Base-by-base conservation (phyloP, 495 filamentous ascomycete genomes). In the Mycothermus thermophilus region DNA sequence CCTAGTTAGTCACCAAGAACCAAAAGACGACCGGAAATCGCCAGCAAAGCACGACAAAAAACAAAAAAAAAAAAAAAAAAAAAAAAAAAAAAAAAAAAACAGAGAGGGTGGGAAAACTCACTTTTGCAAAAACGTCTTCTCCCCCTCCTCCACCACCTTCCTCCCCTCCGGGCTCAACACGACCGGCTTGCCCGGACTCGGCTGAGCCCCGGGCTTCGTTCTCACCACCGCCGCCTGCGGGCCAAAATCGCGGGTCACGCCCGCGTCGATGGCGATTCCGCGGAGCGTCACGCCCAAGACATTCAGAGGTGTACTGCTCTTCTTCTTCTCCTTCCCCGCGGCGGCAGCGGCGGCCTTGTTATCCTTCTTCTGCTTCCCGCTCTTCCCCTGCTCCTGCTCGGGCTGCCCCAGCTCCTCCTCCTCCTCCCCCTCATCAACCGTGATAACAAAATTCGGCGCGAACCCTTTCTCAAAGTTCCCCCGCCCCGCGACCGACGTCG, bases 61-160 rank as follows among this genome's bases (percentile, higher is more conserved):
- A n/a, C n/a, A n/a, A n/a, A n/a, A n/a, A n/a, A n/a, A n/a, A n/a
- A n/a, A n/a, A n/a, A n/a, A n/a, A n/a, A n/a, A n/a, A n/a, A n/a
- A n/a, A n/a, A n/a, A n/a, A n/a, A n/a, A n/a, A n/a, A n/a, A n/a
- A n/a, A n/a, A n/a, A n/a, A n/a, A n/a, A n/a, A 29, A 26, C 5
- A 16, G 6, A 8, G 6, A 15, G 11, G 4, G 16, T 20, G 44
- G 20, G 24, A 15, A 14, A 28, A 67, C 67, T 48, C 59, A 81
- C 75, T 80, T 81, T 55, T 83, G 79, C 29, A 83, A 52, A 42
- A 82, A 72, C 0, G 64, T 63, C 67, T 80, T 82, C 67, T 82
- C 74, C 50, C 57, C 65, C 30, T 57, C 66, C 31, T 58, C 65
- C 28, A 66, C 52, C 14, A 62, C 62, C 34, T 56, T 60, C 55